Percentiles rank a stretch among this genome's conserved stretches.
Evolutionary conservation across 305 asterid species (phyloP).

Genomic region (Solanum chacoense): DNA sequence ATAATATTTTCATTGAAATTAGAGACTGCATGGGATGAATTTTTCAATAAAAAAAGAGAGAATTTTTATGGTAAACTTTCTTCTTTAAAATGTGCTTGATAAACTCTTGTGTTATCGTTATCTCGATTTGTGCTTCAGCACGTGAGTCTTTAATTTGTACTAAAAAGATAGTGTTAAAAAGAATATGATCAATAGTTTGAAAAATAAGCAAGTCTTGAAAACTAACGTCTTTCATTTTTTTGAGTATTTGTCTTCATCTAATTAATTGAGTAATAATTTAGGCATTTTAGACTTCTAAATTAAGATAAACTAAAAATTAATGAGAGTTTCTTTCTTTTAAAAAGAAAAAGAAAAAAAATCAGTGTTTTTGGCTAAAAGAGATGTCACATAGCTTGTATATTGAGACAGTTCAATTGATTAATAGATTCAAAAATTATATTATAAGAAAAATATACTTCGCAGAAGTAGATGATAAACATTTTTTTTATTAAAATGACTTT

Average conservation of each 20-base stretch:
- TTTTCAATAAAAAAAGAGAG: not conserved
- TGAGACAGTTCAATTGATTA: not conserved
- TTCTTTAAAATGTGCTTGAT: not conserved
- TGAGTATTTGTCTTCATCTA: not conserved
- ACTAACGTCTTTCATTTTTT: not conserved
- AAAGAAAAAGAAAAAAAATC: too few species aligned
- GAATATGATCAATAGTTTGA: not conserved
- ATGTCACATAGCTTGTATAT: too few species aligned
- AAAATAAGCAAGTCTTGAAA: not conserved
- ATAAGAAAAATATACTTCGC: not conserved
- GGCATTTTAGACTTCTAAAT: not conserved
- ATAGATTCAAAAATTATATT: too few species aligned
- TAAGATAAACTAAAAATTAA: not conserved
- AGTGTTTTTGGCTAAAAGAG: not conserved
- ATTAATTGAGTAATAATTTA: not conserved
- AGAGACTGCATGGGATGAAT: not conserved
- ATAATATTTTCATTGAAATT: not conserved
- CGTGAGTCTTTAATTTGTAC: not conserved
- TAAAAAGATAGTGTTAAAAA: not conserved
- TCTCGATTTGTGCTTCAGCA: not conserved
- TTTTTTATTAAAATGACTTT: not conserved
- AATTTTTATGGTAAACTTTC: not conserved
- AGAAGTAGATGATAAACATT: not conserved
- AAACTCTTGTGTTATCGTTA: not conserved
- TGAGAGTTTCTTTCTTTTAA: not conserved